Base-by-base conservation (phyloP, 169 alveolate genomes). In the Condylostoma magnum region DNA sequence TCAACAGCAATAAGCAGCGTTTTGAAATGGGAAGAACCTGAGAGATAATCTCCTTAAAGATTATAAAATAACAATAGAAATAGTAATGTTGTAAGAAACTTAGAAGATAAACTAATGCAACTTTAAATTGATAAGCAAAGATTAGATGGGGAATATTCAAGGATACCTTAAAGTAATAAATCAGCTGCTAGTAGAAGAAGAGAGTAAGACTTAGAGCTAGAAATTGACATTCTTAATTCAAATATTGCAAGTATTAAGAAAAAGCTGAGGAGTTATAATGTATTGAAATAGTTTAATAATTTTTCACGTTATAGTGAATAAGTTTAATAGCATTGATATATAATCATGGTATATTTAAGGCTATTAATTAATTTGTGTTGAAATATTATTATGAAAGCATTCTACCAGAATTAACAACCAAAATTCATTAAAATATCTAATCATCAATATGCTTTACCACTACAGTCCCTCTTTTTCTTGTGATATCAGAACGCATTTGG, bases 171-270 rank as follows among this genome's bases (percentile, higher is more conserved):
- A n/a, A 22, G n/a, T 15, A 18, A 33, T 3, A 38, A 63, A 63
- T 43, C 27, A 54, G 18, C 37, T 57, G 15, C 51, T 12, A 18
- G n/a, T 5, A 63, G 46, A n/a, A 20, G 73, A 20, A 30, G 73
- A 2, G 46, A 63, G 33, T 41, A 63, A 22, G 57, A 37, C 25
- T 57, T 63, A 18, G 73, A 63, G 22, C 34, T 44, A 33, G 73
- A 63, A 63, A 22, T 63, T 20, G 73, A 63, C 37, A 63, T 44
- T 25, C 15, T 63, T n/a, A 34, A 63, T 44, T 43, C 73, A 44
- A 63, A 63, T 22, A 63, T 63, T 18, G 50, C 30, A 20, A 63
- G 46, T 44, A 25, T 63, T n/a, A 63, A 63, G 30, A 25, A 22
- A 37, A 63, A 63, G n/a, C 15, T 57, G 3, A 28, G 69, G n/a